phyloP scores from a whole-genome alignment of 2,329 filamentous ascomycete genomes.

The Volutella citrinella region DNA sequence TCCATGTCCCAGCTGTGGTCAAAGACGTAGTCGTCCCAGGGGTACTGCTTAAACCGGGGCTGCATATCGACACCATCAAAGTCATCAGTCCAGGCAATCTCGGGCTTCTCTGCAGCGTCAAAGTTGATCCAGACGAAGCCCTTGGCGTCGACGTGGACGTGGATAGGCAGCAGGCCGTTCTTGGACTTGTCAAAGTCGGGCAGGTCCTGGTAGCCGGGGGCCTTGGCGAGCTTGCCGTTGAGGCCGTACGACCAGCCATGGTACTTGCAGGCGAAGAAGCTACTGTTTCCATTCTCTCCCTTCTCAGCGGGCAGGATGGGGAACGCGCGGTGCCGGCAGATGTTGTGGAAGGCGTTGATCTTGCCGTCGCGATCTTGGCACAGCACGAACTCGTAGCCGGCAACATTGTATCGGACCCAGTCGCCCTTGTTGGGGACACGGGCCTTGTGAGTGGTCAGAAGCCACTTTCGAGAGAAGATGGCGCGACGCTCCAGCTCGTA shows the following conservation, averaged over 20 bases:
- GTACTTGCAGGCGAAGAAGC: conserved; percentile 57
- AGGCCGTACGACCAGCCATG: conserved; percentile 62
- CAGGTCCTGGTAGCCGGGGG: conserved; percentile 55
- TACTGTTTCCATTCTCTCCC: conserved; percentile 49
- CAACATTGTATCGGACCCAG: conserved; percentile 53
- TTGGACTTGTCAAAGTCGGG: conserved; percentile 53
- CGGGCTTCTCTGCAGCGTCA: conserved; percentile 42
- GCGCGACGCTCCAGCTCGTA: too few relatives aligned
- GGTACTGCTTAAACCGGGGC: conserved; percentile 40
- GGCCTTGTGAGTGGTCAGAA: conserved; percentile 51
- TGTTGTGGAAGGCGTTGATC: conserved; percentile 60
- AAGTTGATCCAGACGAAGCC: conserved; percentile 61
- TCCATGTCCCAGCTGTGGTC: conserved; percentile 58
- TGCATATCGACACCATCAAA: conserved; percentile 47
- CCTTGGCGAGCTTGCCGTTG: conserved; percentile 55
- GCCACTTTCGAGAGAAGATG: conserved; percentile 56
- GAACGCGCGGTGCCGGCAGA: conserved; percentile 60
- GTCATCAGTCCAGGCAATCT: conserved; percentile 50
- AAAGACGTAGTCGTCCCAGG: conserved; percentile 53
- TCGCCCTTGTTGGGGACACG: conserved; percentile 51
- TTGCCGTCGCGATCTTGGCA: conserved; percentile 46
- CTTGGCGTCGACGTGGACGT: conserved; percentile 49
- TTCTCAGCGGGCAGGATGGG: conserved; percentile 51
- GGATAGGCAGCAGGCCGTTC: conserved; percentile 55
- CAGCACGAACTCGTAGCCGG: conserved; percentile 55